Conservation (phyloP, 371 early-diverging fungal genomes). For the Coemansia sp. region DNA sequence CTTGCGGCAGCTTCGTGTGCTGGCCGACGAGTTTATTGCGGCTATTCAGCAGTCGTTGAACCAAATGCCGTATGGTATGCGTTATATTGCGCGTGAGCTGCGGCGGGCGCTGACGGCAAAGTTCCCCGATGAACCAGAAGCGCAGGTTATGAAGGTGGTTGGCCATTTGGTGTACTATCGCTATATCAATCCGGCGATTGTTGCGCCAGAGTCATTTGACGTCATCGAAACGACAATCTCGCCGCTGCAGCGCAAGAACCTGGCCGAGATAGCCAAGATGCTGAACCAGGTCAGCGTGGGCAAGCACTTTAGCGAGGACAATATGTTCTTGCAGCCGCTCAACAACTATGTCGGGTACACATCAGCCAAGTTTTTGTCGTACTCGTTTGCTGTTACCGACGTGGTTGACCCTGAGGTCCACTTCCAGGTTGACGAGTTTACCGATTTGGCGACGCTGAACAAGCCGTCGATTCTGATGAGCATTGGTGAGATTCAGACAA, state of each 20-base stretch:
- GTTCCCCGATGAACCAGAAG: slow-evolving; percentile 80
- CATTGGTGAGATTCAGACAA: slow-evolving; percentile 83
- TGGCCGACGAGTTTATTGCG: slow-evolving; percentile 77
- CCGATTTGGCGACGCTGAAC: slow-evolving; percentile 78
- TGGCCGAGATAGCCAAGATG: slow-evolving; percentile 93
- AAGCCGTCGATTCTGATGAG: slow-evolving; percentile 89
- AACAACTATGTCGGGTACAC: slow-evolving; percentile 79
- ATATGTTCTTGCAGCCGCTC: slow-evolving; percentile 73
- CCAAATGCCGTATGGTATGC: slow-evolving; percentile 92
- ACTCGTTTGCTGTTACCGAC: slow-evolving; percentile 73
- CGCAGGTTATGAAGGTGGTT: slow-evolving; percentile 79
- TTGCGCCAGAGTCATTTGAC: slow-evolving; percentile 96
- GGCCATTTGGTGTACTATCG: slow-evolving; percentile 96
- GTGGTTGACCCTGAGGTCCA: slow-evolving; percentile 84
- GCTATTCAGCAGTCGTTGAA: slow-evolving; percentile 78
- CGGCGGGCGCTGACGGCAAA: slow-evolving; percentile 72
- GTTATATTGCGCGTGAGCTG: slow-evolving; percentile 92
- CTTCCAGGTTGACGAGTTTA: slow-evolving; percentile 87
- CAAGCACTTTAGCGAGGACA: slow-evolving; percentile 69
- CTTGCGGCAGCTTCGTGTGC: slow-evolving; percentile 70
- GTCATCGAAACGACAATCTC: slow-evolving; percentile 85
- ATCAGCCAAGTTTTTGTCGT: slow-evolving; percentile 71
- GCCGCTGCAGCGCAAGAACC: slow-evolving; percentile 89
- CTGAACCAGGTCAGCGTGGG: slow-evolving; percentile 89
- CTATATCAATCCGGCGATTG: slow-evolving; percentile 97